Base-by-base conservation (phyloP, 352 stramenopile species). In the Thraustotheca clavata region DNA sequence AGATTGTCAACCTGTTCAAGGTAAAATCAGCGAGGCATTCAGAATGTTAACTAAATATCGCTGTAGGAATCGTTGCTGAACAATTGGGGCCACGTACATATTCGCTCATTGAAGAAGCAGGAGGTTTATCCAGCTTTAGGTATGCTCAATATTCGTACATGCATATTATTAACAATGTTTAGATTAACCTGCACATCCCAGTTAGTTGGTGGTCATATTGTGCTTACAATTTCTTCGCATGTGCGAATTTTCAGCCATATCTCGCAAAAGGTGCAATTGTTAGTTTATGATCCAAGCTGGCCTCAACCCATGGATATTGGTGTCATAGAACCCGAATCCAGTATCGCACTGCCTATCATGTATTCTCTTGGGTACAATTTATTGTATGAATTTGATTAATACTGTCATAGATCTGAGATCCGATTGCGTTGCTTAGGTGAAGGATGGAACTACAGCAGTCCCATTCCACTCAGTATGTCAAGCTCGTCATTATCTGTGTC, bases 221-320 rank as follows among this genome's bases (percentile, higher is more conserved):
- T 94, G 20, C 62, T 92, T 18, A 76, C 86, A 1, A 72, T 94
- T 1, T 91, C 83, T 32, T 94, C 84, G 4, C 81, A 86, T 49
- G 77, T 94, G 43, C 89, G 89, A 49, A 49, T 94, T 0, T 72
- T 87, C 2, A 91, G 81, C 59, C 77, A 74, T 39, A 36, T 90
- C 26, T 75, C 83, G 31, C 82, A 86, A 62, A 74, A 80, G 7
- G 73, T 94, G 20, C 76, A 88, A 47, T 60, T 94, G 20, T 78
- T 94, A 3, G 80, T 91, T 24, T 89, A 94, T 36, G 83, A 91
- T 60, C 83, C 84, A 55, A 79, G 79, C 35, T 94, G 84, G 84
- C 67, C 73, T 4, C 68, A 76, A 11, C 84, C 84, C 12, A 78
- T 92, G 2, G 82, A 89, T 52, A 83, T 93, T 47, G 81, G 81